Evolutionary conservation across 805 yeast genomes (phyloP), one percentile per base, ranked within the genome.

Genomic region (Candida rishiriensis): DNA sequence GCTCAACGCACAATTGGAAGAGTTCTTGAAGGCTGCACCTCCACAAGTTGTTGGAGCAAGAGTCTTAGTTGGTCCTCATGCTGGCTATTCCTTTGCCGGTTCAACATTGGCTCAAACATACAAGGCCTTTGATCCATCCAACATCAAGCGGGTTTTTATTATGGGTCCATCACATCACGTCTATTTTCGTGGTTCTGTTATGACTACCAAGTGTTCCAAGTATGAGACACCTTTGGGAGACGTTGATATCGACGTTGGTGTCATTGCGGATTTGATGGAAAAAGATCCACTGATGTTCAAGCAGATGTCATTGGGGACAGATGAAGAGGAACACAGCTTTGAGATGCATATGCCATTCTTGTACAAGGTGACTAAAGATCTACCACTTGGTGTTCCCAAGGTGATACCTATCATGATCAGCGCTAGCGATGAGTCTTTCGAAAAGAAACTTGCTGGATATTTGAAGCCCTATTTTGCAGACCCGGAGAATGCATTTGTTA

Each of bases 141-240:
- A 67, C 26, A 68, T 74, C 15, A 73, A 79, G 52, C 70, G 91
- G 15, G 77, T 93, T 1, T 86, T 93, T 52, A 69, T 93, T 1
- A 61, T 93, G 59, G 97, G 98, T 0, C 99, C 99, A 0, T 85
- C 96, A 0, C 99, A 93, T 60, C 95, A 87, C 62, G 83, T 85
- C 9, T 90, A 84, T 60, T 88, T 85, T 66, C 70, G 70, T 44
- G 82, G 83, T 26, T 70, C 72, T 26, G 85, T 78, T 1, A 64
- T 78, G 45, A 54, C 83, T 1, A 72, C 85, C 2, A 63, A 62
- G 2, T 88, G 71, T 57, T 70, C 68, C 12, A 52, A 48, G 9
- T 82, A 88, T 56, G 84, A 76, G 29, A 91, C 99, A 0, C 99
- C 99, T 1, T 59, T 90, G 15, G 99, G 99, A 0, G 58, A 75